Percentiles rank a stretch among this genome's conserved stretches.
Evolutionary conservation across 2,329 filamentous ascomycete species (phyloP).

Genomic region (Penicillium griseofulvum): DNA sequence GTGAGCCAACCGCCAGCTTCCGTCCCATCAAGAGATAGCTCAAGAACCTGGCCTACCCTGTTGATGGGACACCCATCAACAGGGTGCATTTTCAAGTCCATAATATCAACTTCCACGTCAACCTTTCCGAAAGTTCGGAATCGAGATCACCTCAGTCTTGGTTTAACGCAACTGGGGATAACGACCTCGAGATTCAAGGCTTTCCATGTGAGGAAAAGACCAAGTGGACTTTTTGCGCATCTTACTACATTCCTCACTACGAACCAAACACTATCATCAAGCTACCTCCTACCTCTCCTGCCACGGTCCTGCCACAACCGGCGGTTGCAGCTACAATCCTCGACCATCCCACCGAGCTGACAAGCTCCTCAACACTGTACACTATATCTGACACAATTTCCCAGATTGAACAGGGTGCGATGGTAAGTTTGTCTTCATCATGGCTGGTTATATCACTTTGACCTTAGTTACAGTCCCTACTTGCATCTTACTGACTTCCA

Average conservation of each 20-base stretch:
- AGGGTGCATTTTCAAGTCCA: not conserved
- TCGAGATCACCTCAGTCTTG: not conserved
- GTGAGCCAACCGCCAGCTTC: not conserved
- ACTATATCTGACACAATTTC: not conserved
- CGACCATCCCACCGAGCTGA: not conserved
- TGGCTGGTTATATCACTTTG: not conserved
- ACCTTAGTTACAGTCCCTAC: not conserved
- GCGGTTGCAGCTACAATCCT: not conserved
- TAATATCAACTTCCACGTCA: not conserved
- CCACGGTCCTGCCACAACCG: not conserved
- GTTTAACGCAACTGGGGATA: not conserved
- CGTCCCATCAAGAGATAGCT: not conserved
- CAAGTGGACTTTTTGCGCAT: not conserved
- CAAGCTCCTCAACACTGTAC: not conserved
- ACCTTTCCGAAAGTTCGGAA: not conserved
- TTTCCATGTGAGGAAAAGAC: not conserved
- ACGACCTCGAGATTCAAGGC: not conserved
- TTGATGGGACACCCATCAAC: not conserved
- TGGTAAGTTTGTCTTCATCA: not conserved
- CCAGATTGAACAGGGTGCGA: not conserved
- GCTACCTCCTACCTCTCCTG: not conserved
- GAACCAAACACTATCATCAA: not conserved
- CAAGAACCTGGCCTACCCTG: not conserved
- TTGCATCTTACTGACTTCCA: not conserved
- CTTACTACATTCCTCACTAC: not conserved